Percentiles rank a stretch among this genome's conserved stretches.
These are phyloP conservation scores for Quercus lobata DNA, from an alignment of 331 rosid genomes.

Conservation along the genomic window DNA sequence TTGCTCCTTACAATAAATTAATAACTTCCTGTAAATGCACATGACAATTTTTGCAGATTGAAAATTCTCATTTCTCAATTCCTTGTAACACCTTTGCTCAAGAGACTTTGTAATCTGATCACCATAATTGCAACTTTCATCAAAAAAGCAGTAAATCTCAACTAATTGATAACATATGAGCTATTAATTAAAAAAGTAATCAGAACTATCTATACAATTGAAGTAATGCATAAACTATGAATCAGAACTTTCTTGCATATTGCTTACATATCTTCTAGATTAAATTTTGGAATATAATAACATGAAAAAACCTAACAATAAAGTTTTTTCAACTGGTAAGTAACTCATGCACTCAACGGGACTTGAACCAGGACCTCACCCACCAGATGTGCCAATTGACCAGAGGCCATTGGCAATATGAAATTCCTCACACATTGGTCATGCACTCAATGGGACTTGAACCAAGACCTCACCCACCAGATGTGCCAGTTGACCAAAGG, in stretches of 20 bases:
- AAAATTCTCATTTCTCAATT: slow-evolving; percentile 74
- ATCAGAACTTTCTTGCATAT: background rate
- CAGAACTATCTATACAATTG: background rate
- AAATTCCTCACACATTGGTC: background rate
- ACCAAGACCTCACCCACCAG: background rate
- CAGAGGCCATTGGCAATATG: background rate
- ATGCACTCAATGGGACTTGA: background rate
- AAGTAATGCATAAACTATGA: background rate
- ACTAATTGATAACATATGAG: slow-evolving; percentile 8
- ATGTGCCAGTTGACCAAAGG: background rate
- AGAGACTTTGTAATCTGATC: slow-evolving; percentile 74
- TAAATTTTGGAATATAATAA: background rate
- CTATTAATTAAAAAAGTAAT: slow-evolving; percentile 4
- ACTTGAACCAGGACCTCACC: background rate
- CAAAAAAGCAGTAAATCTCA: slow-evolving; percentile 13
- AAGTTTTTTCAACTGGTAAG: background rate
- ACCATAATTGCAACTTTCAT: slow-evolving; percentile 28
- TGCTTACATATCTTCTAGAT: background rate
- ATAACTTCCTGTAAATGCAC: slow-evolving; percentile 76
- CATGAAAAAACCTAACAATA: background rate
- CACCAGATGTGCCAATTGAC: background rate
- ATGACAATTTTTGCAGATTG: slow-evolving; percentile 65
- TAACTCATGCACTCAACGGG: background rate
- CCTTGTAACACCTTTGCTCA: slow-evolving; percentile 95
- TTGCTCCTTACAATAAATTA: slow-evolving; percentile 80